Evolutionary conservation across 768 basidiomycete genomes (phyloP), one percentile per base, ranked within the genome.

Genomic region (Rhodotorula taiwanensis): DNA sequence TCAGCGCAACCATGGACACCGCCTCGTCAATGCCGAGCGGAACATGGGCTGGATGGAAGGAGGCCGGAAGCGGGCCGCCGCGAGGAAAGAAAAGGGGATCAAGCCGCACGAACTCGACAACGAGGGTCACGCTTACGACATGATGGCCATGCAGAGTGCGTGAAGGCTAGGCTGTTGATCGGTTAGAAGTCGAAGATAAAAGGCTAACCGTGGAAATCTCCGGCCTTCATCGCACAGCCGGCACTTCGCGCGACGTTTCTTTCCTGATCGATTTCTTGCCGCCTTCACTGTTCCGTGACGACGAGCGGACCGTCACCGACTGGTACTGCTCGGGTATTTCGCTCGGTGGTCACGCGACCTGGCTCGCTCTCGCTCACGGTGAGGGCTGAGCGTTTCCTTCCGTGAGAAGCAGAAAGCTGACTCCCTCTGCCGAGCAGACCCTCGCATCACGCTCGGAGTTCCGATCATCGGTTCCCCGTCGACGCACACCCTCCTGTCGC

Each of bases 311-410:
- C 20, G 80, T 93, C 42, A 79, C 76, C 10, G 80, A 83, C 59
- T 95, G 86, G 85, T 83, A 83, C 16, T 79, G 86, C 5, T 80
- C 82, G 0, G 91, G 91, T 0, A 79, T 86, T 69, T 88, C 86
- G 64, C 81, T 95, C 1, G 91, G 90, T 1, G 90, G 89, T 0
- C 89, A 95, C 73, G 80, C 88, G 0, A 80, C 87, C 0, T 93
- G 90, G 89, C 79, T 86, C 34, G 77, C 80, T 3, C 80, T 89
- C 10, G 71, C 72, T n/a, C 72, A 79, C 49, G 82, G 81, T 81
- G 41, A 72, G 80, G 25, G 6, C 45, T 27, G n/a, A 10, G 39
- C 28, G 28, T 23, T 31, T 23, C 20, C 5, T 34, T 13, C 23
- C 30, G n/a, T 15, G 2, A 30, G 21, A 31, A 25, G 20, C 27